Evolutionary conservation across 306 rosid species (phyloP), one percentile per base, ranked within the genome.

Genomic region (Sechiopsis laciniata): DNA sequence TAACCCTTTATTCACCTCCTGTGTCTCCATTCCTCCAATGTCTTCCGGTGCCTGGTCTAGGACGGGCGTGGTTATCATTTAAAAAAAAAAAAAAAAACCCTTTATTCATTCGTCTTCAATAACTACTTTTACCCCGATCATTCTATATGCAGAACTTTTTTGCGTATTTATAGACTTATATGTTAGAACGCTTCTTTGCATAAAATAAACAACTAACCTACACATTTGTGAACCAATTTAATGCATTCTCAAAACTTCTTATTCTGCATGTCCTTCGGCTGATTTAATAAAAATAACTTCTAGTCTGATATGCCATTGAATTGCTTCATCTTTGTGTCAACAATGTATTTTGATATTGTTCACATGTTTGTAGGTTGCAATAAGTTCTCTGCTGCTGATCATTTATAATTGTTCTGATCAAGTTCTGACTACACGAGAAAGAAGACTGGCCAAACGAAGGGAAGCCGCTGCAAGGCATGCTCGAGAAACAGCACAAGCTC

Each of bases 351-450:
- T 75, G 40, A 75, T 77, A 55, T 75, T 54, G 77, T 64, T 61
- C n/a, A 77, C 73, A 80, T 76, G 22, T 77, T 22, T 90, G 83
- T 72, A 90, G 96, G 90, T 60, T 80, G 85, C 74, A 77, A 67
- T 90, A 81, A 84, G 90, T 78, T 65, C 84, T 46, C 53, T 82
- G 72, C 81, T 88, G 74, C 81, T 88, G 80, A 71, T 88, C 76
- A 82, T 88, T 66, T 88, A 86, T 75, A 88, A 88, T 76, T 90
- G 86, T 80, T 88, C 87, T 79, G 96, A 90, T 78, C 96, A 86
- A 77, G 87, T 90, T 71, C 88, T 88, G 50, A 80, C 85, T 53
- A 82, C 88, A 62, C 85, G 96, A 67, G 94, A 88, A 85, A 88
- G 79, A 84, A 85, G 89, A 75, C 78, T 79, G 77, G 93, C 96